Base-by-base conservation (phyloP, 108 stramenopile species). In the Nitzschia inconspicua region DNA sequence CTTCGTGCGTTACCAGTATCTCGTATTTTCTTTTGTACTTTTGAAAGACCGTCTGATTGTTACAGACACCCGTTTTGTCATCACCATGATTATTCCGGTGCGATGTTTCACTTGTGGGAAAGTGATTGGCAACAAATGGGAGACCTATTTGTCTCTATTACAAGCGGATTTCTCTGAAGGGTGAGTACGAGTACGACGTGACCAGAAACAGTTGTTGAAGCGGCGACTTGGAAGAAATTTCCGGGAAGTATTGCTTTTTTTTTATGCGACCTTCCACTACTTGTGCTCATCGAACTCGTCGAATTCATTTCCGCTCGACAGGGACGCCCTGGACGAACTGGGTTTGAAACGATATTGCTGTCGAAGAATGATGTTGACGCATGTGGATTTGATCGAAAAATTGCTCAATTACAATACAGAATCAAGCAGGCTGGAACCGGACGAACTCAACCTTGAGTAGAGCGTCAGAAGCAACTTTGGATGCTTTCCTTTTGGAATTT, bases 51-150 rank as follows among this genome's bases (percentile, higher is more conserved):
- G 22, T 18, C 5, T 26, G 18, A 18, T 6, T 19, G 26, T 26
- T 14, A 48, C 20, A 51, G 34, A 31, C n/a, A n/a, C n/a, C n/a
- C n/a, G n/a, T n/a, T n/a, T n/a, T n/a, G n/a, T n/a, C 37, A 32
- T 13, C 24, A 79, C 40, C 26, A 99, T 99, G 99, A 99, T 99
- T 63, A 98, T 99, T 58, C 98, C 99, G 9, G 98, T 99, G 34
- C 89, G 98, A 61, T 99, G 98, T 79, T 98, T 99, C 81, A 98
- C 99, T 5, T 99, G 99, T 76, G 98, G 97, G 37, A 98, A 98
- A 72, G 96, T 98, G 30, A 95, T 99, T 64, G 95, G 91, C 2
- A 99, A 99, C 79, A 99, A 99, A 82, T 99, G 97, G 94, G 97
- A 99, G 70, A 94, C 94, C 1, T 99, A 98, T 75, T 69, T 98